Evolutionary conservation across 495 filamentous ascomycete genomes (phyloP).

Genomic region (Penicillium robsamsonii): DNA sequence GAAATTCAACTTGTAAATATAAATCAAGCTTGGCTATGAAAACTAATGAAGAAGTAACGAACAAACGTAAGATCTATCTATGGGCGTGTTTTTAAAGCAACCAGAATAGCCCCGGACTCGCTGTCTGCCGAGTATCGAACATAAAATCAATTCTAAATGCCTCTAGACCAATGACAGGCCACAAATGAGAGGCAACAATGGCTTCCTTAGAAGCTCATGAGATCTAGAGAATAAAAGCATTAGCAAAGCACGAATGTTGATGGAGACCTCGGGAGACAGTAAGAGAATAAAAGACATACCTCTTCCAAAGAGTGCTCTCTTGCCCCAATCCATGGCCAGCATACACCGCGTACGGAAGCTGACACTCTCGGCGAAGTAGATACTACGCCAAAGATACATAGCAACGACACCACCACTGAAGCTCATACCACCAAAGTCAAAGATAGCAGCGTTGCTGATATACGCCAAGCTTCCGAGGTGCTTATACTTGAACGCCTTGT

Average conservation of each 20-base stretch:
- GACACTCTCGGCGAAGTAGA: slow-evolving; percentile 98
- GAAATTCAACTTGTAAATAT: background rate
- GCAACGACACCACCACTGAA: slow-evolving; percentile 84
- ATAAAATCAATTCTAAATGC: slow-evolving; percentile 1
- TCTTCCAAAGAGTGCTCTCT: slow-evolving; percentile 92
- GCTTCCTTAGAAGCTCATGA: slow-evolving; percentile 60
- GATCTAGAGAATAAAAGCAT: slow-evolving; percentile 42
- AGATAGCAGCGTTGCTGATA: slow-evolving; percentile 92
- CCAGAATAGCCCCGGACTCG: background rate
- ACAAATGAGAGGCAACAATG: background rate
- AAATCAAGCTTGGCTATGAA: slow-evolving; percentile 1
- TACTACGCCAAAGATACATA: slow-evolving; percentile 93
- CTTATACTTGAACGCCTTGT: slow-evolving; percentile 93
- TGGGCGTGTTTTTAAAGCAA: background rate
- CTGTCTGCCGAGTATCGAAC: background rate
- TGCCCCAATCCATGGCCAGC: slow-evolving; percentile 98
- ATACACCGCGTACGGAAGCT: slow-evolving; percentile 85
- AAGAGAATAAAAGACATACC: slow-evolving; percentile 55
- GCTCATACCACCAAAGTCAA: slow-evolving; percentile 78
- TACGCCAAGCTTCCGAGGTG: slow-evolving; percentile 93
- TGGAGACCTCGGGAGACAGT: background rate
- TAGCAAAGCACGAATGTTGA: slow-evolving; percentile 8
- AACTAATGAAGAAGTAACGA: background rate
- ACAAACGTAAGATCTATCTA: slow-evolving; percentile 1
- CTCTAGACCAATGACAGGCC: slow-evolving; percentile 2